These are phyloP conservation scores for Penicillium pulvis DNA, from an alignment of 495 filamentous ascomycete genomes.

Conservation along the genomic window DNA sequence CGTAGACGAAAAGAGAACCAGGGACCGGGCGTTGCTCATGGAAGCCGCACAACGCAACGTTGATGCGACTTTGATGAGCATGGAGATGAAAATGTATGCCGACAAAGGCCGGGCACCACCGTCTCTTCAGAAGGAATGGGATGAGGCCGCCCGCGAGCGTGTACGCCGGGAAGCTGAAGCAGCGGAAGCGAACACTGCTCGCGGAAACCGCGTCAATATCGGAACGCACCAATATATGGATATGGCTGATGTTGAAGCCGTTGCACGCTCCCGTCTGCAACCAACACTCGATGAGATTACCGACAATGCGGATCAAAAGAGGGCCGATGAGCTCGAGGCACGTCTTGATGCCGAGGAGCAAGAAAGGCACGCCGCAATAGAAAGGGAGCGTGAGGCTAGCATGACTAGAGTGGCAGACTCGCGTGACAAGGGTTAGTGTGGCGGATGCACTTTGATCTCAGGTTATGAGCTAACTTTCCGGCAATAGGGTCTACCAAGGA, in stretches of 20 bases:
- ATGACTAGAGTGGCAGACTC: constrained; percentile 44
- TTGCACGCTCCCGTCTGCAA: constrained; percentile 79
- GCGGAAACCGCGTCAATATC: constrained; percentile 70
- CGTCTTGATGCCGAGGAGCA: constrained; percentile 56
- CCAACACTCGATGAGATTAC: constrained; percentile 91
- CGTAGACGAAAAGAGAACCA: constrained; percentile 73
- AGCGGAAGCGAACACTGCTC: constrained; percentile 55
- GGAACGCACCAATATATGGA: constrained; percentile 81
- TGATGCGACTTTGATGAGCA: constrained; percentile 68
- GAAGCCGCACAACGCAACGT: constrained; percentile 85
- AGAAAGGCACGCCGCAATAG: constrained; percentile 43
- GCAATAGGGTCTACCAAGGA: constrained; percentile 13
- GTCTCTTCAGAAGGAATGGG: constrained; percentile 73
- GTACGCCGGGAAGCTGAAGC: constrained; percentile 65
- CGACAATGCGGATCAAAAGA: constrained; percentile 68
- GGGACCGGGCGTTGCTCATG: constrained; percentile 73
- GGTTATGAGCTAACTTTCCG: not conserved
- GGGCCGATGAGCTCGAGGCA: constrained; percentile 59
- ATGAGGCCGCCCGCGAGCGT: constrained; percentile 67
- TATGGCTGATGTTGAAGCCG: constrained; percentile 73
- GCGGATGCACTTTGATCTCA: not conserved
- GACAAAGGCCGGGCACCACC: constrained; percentile 78
- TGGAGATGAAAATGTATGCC: constrained; percentile 76
- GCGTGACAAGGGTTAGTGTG: constrained; percentile 45
- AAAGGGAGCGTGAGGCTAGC: constrained; percentile 59